Base-by-base conservation (phyloP, 1,139 yeast genomes). In the Debaryomyces subglobosus region DNA sequence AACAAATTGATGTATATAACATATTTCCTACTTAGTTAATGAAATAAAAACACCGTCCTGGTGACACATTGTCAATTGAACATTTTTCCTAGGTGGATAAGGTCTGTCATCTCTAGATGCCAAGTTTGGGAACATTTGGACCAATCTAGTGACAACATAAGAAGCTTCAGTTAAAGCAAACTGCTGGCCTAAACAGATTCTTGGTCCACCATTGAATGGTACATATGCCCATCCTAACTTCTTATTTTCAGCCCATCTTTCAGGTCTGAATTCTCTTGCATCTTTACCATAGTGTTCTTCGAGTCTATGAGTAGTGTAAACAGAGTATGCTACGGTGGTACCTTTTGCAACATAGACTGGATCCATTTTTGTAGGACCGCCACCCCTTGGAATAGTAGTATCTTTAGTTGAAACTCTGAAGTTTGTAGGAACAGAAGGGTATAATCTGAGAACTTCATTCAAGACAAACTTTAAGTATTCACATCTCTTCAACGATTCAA, bases 171-270 rank as follows among this genome's bases (percentile, higher is more conserved):
- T 79, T 51, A 81, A 73, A 1, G 85, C 85, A 64, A 78, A 79
- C 61, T 80, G 85, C 64, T 81, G 85, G 32, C 86, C 86, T 41
- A 81, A 67, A 58, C 86, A 82, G 48, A 81, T 80, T 52, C 86
- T 68, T 34, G 86, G 85, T 3, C 86, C 86, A 45, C 86, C 86
- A 55, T 81, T 82, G 68, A 81, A 81, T 16, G 85, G 84, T 33
- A 81, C 62, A 58, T 69, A 81, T 30, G 77, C 78, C 84, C 84
- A 81, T 41, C 79, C 79, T 46, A 74, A 65, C 59, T 63, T 69
- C 47, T 61, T 64, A 23, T 55, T 60, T 52, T 63, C 71, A 15
- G 58, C 59, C 83, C 84, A 79, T 50, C 84, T 71, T 54, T 78
- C 83, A 5, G 85, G 85, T 44, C 68, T 68, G 64, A 76, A 80